These are phyloP conservation scores for Stipa capillata DNA, from an alignment of 176 grass and related monocot species.

Conservation along the genomic window DNA sequence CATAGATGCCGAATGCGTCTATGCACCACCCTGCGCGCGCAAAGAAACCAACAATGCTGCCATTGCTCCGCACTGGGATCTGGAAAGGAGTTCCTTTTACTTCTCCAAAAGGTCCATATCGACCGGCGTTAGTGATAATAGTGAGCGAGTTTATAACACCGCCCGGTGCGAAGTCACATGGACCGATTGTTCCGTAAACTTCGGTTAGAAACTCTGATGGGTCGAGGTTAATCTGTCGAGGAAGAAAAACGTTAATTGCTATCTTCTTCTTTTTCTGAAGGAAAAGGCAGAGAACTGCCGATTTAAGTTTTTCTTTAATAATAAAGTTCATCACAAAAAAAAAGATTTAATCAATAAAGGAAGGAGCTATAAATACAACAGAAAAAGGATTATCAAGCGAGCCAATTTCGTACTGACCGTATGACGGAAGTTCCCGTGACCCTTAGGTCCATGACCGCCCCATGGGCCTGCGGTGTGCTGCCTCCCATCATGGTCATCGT, in stretches of 20 bases:
- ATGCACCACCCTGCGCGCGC: background rate
- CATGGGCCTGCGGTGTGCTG: background rate
- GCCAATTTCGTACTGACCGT: background rate
- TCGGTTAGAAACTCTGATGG: background rate
- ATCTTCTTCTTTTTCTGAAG: background rate
- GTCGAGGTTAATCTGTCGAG: background rate
- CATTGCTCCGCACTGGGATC: background rate
- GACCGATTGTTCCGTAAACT: background rate
- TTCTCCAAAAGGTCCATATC: background rate
- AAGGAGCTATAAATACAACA: no score
- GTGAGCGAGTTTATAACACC: background rate
- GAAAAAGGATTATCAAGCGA: no score
- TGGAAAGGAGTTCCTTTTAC: background rate
- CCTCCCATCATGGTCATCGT: background rate
- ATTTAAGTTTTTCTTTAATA: no score
- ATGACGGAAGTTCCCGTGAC: background rate
- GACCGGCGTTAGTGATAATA: background rate
- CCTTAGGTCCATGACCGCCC: background rate
- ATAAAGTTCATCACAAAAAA: no score
- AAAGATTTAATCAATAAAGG: no score
- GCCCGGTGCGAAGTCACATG: fast-evolving
- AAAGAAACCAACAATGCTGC: background rate
- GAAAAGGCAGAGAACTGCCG: no score
- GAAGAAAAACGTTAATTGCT: background rate
- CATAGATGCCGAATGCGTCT: background rate